A percentile compares a stretch with the other conserved stretches of the same genome.
These are phyloP conservation scores for Hansfordia pulvinata DNA, from an alignment of 2,329 filamentous ascomycete species.

Conservation along the genomic window DNA sequence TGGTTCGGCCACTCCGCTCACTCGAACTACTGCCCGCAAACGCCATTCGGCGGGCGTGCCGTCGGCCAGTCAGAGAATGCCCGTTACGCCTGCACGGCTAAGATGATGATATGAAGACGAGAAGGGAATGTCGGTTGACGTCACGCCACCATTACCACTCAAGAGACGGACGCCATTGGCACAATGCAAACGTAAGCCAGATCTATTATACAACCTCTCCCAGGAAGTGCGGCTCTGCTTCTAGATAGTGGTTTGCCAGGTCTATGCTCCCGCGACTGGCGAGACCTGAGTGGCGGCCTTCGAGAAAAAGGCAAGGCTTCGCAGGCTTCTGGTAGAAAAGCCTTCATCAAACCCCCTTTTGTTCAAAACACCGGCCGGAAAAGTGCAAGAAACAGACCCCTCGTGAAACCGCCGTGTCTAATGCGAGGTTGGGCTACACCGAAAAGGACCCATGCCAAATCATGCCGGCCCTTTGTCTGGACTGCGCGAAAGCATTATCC, in stretches of 20 bases:
- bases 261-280: conserved; percentile 12
- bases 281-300: not conserved
- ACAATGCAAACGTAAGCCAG: no score
- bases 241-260: conserved; percentile 10
- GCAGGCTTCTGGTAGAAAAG: not conserved
- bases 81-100: no score
- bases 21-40: no score
- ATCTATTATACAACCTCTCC: conserved; percentile 18
- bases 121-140: no score
- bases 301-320: not conserved
- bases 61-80: no score
- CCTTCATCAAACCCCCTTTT: not conserved
- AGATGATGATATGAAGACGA: no score
- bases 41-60: no score
- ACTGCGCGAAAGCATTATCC: not conserved
- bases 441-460: not conserved
- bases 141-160: no score
- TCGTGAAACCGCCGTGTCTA: no score
- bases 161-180: no score
- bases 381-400: conserved; percentile 1
- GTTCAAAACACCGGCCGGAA: not conserved
- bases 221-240: conserved; percentile 12
- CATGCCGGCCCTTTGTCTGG: conserved; percentile 1
- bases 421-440: conserved; percentile 1
- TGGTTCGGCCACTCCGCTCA: no score